Percentiles rank a stretch among this genome's conserved stretches.
Evolutionary conservation across 1,284 basidiomycete species (phyloP).

Genomic region (Irpex lacteus): DNA sequence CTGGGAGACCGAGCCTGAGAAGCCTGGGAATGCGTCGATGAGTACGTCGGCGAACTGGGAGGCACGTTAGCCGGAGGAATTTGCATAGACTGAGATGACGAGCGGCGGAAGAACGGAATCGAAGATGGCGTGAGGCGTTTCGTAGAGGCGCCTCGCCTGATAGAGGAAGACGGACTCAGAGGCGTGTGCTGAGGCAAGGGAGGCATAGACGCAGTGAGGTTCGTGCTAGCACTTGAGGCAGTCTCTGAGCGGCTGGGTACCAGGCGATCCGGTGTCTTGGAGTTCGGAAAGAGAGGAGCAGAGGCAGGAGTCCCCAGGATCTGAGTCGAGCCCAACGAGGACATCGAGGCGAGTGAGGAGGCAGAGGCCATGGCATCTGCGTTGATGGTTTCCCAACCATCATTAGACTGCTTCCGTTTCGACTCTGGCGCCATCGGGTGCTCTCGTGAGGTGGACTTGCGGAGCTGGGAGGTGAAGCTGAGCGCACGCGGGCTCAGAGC

Average conservation of each 20-base stretch:
- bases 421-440: conserved; percentile 43
- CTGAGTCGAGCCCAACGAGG: conserved; percentile 66
- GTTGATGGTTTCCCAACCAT: conserved; percentile 65
- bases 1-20: conserved; percentile 37
- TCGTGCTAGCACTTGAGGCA: conserved; percentile 69
- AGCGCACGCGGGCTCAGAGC: conserved; percentile 64
- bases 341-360: conserved; percentile 68
- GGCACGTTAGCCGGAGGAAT: conserved; percentile 27
- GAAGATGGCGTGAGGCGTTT: conserved; percentile 89
- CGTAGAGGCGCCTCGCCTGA: conserved; percentile 66
- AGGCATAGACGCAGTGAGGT: conserved; percentile 47
- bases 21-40: conserved; percentile 39
- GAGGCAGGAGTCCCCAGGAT: conserved; percentile 35
- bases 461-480: conserved; percentile 58
- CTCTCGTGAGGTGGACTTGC: conserved; percentile 67
- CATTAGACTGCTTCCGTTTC: conserved; percentile 35
- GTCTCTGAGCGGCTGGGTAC: conserved; percentile 64
- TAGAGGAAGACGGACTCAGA: conserved; percentile 65
- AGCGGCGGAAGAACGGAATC: conserved; percentile 94
- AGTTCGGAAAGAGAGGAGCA: conserved; percentile 25
- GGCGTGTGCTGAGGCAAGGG: conserved; percentile 51
- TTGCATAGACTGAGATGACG: conserved; percentile 87
- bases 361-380: conserved; percentile 73
- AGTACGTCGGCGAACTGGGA: conserved; percentile 48
- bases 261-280: conserved; percentile 58